Conservation (phyloP, 768 basidiomycete species). For the Russula emetica region DNA sequence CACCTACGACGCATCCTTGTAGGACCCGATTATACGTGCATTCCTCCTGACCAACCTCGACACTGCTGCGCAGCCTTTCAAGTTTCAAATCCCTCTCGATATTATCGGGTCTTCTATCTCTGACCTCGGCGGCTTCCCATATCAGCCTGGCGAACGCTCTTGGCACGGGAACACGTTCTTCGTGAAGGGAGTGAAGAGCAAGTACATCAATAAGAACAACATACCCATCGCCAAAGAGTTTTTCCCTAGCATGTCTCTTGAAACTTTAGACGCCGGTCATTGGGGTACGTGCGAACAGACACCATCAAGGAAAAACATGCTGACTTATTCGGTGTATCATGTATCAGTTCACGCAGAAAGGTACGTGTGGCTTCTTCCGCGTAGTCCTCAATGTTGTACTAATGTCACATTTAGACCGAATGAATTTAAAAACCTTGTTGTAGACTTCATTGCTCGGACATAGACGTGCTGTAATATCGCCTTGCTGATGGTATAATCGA, state of each 20-base stretch:
- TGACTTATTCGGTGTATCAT: conserved; percentile 31
- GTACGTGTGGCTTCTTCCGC: conserved; percentile 34
- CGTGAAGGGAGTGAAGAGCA: conserved; percentile 75
- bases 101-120: conserved; percentile 58
- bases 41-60: conserved; percentile 84
- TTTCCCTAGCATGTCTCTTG: conserved; percentile 66
- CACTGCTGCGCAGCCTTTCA: conserved; percentile 40
- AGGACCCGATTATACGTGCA: conserved; percentile 72
- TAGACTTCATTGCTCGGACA: conserved; percentile 33
- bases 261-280: conserved; percentile 70
- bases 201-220: conserved; percentile 75
- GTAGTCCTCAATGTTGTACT: not conserved
- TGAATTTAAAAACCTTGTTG: conserved; percentile 46
- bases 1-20: not conserved
- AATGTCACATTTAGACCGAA: conserved; percentile 40
- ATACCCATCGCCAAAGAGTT: conserved; percentile 55
- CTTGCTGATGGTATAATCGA: not conserved
- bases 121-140: conserved; percentile 78
- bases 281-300: conserved; percentile 58
- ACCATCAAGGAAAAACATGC: not conserved
- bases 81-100: conserved; percentile 70
- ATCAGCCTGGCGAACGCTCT: conserved; percentile 47
- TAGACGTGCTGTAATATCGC: conserved; percentile 23
- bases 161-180: conserved; percentile 65
- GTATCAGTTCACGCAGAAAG: conserved; percentile 76